These are phyloP conservation scores for Papiliotrema nemorosa DNA, from an alignment of 1,284 basidiomycete species.

Conservation along the genomic window DNA sequence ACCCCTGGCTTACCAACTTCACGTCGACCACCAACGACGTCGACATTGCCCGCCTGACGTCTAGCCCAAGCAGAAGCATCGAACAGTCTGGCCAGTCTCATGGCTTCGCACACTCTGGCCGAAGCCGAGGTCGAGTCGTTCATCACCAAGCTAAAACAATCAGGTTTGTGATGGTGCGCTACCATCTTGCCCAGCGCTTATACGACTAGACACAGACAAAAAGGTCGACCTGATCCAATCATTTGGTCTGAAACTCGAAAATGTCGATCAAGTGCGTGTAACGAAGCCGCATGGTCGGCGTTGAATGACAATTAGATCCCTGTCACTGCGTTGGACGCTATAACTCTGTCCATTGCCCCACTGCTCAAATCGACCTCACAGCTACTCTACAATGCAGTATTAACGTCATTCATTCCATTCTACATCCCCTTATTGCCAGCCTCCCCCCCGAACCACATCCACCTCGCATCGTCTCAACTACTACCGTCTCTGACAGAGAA, in stretches of 20 bases:
- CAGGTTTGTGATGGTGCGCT: constrained; percentile 24
- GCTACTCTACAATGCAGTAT: constrained; percentile 33
- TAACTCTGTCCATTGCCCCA: constrained; percentile 35
- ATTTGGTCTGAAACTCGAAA: constrained; percentile 42
- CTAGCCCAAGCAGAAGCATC: too few relatives aligned
- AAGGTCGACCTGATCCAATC: constrained; percentile 46
- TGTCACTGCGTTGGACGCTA: constrained; percentile 32
- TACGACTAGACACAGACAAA: constrained; percentile 41
- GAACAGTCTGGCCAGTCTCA: too few relatives aligned
- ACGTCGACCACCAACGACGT: too few relatives aligned
- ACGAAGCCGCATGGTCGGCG: neutral
- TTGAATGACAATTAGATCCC: constrained; percentile 25
- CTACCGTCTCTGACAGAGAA: constrained; percentile 40
- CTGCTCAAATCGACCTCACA: constrained; percentile 36
- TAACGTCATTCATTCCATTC: constrained; percentile 40
- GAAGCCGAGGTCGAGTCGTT: constrained; percentile 37
- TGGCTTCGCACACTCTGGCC: constrained; percentile 7
- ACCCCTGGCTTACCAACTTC: too few relatives aligned
- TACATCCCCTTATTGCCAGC: constrained; percentile 38
- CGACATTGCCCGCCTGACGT: too few relatives aligned
- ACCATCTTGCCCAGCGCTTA: neutral
- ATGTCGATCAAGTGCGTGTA: constrained; percentile 19
- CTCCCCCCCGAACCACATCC: constrained; percentile 19
- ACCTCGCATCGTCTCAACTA: constrained; percentile 30
- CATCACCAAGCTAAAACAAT: constrained; percentile 30